Conservation (phyloP, 306 rosid genomes). For the Lathyrus aphaca region DNA sequence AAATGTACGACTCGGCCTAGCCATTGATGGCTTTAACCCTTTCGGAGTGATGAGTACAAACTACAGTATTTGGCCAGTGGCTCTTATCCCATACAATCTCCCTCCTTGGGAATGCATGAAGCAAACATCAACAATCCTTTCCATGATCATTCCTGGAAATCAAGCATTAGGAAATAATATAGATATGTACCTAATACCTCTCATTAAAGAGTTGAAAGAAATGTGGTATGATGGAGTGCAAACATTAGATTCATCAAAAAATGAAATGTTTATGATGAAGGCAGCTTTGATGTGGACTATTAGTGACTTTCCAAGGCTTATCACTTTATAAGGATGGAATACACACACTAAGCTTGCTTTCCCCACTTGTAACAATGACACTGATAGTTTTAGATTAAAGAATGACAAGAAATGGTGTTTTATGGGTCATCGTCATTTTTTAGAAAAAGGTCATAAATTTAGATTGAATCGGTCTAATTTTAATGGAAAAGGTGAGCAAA, state of each 20-base stretch:
- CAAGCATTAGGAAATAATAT: not conserved
- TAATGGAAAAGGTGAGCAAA: not conserved
- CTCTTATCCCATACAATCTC: not conserved
- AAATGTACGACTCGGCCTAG: no score
- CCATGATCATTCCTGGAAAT: not conserved
- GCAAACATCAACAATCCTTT: not conserved
- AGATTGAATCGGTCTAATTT: not conserved
- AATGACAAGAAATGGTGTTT: not conserved
- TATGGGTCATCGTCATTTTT: not conserved
- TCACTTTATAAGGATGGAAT: no score
- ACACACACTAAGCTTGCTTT: not conserved
- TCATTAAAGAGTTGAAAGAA: no score
- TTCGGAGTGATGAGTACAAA: not conserved
- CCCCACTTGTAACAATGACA: not conserved
- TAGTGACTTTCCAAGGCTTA: no score
- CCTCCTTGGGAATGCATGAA: not conserved
- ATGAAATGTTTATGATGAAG: no score
- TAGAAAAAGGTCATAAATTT: not conserved
- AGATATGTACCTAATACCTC: no score
- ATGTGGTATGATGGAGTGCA: no score
- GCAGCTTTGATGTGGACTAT: no score
- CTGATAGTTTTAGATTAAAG: not conserved
- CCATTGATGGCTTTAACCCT: not conserved
- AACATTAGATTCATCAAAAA: no score
- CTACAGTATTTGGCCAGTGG: not conserved